Base-by-base conservation (phyloP, 129 eudicot genomes). In the Artemisia argyi region DNA sequence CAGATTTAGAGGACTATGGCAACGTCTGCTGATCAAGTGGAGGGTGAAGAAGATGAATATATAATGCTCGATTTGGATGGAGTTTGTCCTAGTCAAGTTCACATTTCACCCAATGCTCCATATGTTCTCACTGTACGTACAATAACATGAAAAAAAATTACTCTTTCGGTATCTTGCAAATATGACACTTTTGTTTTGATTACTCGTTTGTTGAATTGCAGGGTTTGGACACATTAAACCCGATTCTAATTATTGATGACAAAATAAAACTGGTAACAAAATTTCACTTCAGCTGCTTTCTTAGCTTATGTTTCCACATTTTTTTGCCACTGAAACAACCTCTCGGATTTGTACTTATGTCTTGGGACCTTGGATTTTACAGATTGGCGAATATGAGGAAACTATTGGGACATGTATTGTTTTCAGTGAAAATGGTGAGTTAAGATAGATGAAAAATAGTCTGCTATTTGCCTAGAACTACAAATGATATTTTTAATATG, bases 181-280 rank as follows among this genome's bases (percentile, higher is more conserved):
- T 22, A 49, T 3, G 53, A 62, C 44, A 20, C 78, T 39, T 52
- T 26, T 39, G 17, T 53, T 69, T 52, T 20, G 39, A 56, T 44
- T 32, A 46, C 54, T 30, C 17, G 5, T 55, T 13, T 78, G 65
- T 39, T 73, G 11, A 72, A 73, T 57, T 81, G 86, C 92, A 93
- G 96, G 91, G 96, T n/a, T 78, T 93, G 79, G 97, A 93, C 78
- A 93, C 98, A 7, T 65, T 82, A 67, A 93, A 89, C 82, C 98
- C 96, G n/a, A 73, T 86, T 53, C 71, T 93, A 82, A 66, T 80
- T 18, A 89, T 89, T n/a, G 94, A 88, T 65, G 79, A 76, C 80
- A 93, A 83, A 63, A 71, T 93, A 69, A 89, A 89, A 74, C 85
- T 93, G 97, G 98, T 93, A 68, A 69, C 77, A 73, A 56, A 3